Conservation (phyloP, 768 basidiomycete species). For the Naematelia aurantialba region DNA sequence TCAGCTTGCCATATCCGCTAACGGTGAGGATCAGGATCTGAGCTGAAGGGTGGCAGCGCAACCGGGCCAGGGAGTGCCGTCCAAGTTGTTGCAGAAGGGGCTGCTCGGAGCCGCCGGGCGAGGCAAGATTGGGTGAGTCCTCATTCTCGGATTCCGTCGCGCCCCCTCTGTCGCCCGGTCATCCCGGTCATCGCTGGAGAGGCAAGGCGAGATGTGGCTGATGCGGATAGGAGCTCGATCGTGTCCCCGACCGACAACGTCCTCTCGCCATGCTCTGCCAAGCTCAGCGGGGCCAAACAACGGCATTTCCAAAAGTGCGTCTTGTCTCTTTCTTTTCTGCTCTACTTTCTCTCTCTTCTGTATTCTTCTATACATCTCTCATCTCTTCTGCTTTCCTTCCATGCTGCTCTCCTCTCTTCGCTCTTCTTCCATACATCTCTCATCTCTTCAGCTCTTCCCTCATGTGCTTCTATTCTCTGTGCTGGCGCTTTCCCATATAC, state of each 20-base stretch:
- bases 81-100: constrained; percentile 41
- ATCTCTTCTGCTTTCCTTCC: background rate
- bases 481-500: too few species aligned
- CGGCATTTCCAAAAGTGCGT: constrained; percentile 51
- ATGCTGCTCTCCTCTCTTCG: background rate
- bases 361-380: background rate
- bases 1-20: constrained; percentile 2
- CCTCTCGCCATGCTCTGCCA: constrained; percentile 51
- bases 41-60: constrained; percentile 9
- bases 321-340: background rate
- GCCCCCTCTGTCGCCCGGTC: too few species aligned
- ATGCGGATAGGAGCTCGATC: constrained; percentile 26
- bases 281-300: constrained; percentile 50
- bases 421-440: background rate
- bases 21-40: background rate
- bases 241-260: constrained; percentile 51
- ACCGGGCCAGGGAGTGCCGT: constrained; percentile 17
- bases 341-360: background rate
- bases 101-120: constrained; percentile 29
- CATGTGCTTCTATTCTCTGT: too few species aligned
- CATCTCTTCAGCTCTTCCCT: too few species aligned
- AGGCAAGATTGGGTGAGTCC: constrained; percentile 26
- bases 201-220: too few species aligned
- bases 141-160: background rate
- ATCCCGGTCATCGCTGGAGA: too few species aligned